Percentiles rank a stretch among this genome's conserved stretches.
Evolutionary conservation across 2,329 filamentous ascomycete genomes (phyloP).

Genomic region (Apiospora marii): DNA sequence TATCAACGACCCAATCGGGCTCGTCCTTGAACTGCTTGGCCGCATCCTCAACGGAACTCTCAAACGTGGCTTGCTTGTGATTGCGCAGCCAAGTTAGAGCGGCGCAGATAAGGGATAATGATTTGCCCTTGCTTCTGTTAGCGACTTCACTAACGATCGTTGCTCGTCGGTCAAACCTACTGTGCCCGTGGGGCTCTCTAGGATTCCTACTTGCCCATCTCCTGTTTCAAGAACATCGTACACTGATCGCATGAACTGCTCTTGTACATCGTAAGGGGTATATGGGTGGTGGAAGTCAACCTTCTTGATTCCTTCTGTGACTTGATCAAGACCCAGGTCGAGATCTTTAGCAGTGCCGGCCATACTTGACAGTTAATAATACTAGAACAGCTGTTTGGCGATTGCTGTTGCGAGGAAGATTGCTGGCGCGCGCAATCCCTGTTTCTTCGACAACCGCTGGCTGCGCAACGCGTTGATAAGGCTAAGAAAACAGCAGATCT

Average conservation of each 20-base stretch:
- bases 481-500: neutral
- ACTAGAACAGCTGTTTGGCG: neutral
- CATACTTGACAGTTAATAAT: neutral
- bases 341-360: conserved; percentile 22
- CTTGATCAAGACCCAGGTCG: conserved; percentile 33
- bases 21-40: conserved; percentile 66
- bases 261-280: conserved; percentile 85
- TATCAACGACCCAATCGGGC: conserved; percentile 84
- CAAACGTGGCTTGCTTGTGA: conserved; percentile 71
- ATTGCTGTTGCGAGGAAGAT: neutral
- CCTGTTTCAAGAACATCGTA: conserved; percentile 78
- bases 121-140: conserved; percentile 72
- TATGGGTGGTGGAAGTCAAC: conserved; percentile 86
- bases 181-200: conserved; percentile 92
- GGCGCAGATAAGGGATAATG: conserved; percentile 87
- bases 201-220: conserved; percentile 81
- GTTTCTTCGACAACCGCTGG: neutral
- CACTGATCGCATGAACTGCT: conserved; percentile 84
- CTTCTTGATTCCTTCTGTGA: conserved; percentile 38
- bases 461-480: neutral
- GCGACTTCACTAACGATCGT: neutral
- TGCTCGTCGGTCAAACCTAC: conserved; percentile 45
- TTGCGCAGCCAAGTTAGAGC: conserved; percentile 91
- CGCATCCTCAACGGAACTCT: conserved; percentile 55
- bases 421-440: neutral